Percentiles rank a stretch among this genome's conserved stretches.
phyloP scores from a whole-genome alignment of 176 grass and related monocot species.

The Eremochloa ophiuroides region DNA sequence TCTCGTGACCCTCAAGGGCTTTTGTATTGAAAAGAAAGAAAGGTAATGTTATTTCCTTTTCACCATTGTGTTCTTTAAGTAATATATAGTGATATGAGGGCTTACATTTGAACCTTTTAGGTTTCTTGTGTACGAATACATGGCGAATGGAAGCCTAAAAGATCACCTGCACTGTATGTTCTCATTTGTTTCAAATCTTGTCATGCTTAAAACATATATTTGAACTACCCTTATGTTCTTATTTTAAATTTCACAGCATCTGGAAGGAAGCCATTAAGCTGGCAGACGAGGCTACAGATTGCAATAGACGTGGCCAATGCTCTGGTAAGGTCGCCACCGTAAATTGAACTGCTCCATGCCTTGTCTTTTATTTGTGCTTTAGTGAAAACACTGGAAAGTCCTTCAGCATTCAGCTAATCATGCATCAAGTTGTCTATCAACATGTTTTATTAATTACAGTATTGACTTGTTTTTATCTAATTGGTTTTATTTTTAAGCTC shows the following conservation, averaged over 20 bases:
- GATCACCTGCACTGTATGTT: slow-evolving; percentile 89
- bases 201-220: slow-evolving; percentile 9
- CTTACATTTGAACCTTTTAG: slow-evolving; percentile 36
- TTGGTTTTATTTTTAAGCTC: background rate
- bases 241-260: slow-evolving; percentile 50
- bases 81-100: background rate
- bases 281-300: slow-evolving; percentile 75
- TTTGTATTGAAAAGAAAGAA: slow-evolving; percentile 86
- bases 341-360: background rate
- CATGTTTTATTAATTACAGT: background rate
- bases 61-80: background rate
- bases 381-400: background rate
- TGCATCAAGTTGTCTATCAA: background rate
- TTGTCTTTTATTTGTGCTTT: background rate
- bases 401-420: background rate
- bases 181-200: slow-evolving; percentile 4
- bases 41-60: slow-evolving; percentile 36
- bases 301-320: slow-evolving; percentile 95
- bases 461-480: background rate
- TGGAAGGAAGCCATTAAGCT: slow-evolving; percentile 61
- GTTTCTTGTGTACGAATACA: slow-evolving; percentile 97
- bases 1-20: slow-evolving; percentile 89
- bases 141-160: slow-evolving; percentile 96
- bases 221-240: background rate
- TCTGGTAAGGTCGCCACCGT: slow-evolving; percentile 47